Evolutionary conservation across 1,284 basidiomycete species (phyloP), one percentile per base, ranked within the genome.

Genomic region (Cystobasidiaceae sp.): DNA sequence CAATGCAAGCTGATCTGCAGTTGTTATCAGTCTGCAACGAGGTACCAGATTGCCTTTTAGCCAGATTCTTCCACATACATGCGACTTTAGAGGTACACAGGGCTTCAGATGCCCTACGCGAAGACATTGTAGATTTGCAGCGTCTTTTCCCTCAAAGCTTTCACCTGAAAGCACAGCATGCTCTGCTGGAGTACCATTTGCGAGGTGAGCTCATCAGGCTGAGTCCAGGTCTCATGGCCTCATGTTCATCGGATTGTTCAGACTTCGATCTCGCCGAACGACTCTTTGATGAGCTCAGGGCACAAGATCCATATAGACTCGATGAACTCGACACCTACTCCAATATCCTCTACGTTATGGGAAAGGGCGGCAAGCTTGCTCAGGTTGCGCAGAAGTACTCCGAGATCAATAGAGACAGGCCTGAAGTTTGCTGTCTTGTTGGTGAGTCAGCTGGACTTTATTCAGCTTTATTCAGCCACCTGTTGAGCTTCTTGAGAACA

Each of bases 281-380:
- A 28, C 85, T 90, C 72, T 97, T 94, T 75, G 87, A 92, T 73
- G 82, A 82, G 66, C 88, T 97, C 28, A 83, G 90, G 48, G 76
- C 80, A 4, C 75, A 87, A 43, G 93, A 97, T 75, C 93, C 93
- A 3, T 88, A 86, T 78, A 84, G 93, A 25, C 85, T 97, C 68
- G 96, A 98, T 71, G 91, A 97, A 72, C 87, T 98, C 56, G 94
- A 97, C 75, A 87, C 97, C 58, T 94, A 91, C 76, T 96, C 93
- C 62, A 97, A 98, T 75, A 94, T 97, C 73, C 82, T 98, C 43
- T 98, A 97, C 77, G 91, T 98, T 4, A 90, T 90, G 63, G 89
- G 93, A 73, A 91, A 91, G 72, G 83, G 84, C 41, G 81, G 90
- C 32, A 92, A 93, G 75, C 80, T 99, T 33, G 92, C 93, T 13